phyloP scores from a whole-genome alignment of 1,284 basidiomycete genomes.

The Termitomyces sp. region DNA sequence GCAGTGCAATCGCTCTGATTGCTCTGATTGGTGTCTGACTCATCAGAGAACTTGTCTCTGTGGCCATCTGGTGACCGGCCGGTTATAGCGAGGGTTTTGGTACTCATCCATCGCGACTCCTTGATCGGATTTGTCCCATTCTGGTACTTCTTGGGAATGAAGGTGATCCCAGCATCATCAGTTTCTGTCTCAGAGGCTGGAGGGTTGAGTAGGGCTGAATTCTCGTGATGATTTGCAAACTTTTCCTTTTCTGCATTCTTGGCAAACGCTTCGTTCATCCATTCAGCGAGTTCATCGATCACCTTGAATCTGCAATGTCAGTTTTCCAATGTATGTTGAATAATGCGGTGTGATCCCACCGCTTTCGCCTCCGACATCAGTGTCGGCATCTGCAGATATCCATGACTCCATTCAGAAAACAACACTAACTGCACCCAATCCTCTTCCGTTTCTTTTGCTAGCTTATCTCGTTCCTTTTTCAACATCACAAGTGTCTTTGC shows the following conservation, averaged over 20 bases:
- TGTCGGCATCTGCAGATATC: conserved; percentile 90
- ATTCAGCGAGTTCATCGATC: conserved; percentile 86
- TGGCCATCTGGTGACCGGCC: background rate
- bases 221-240: background rate
- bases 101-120: background rate
- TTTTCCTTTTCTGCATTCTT: conserved; percentile 12
- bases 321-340: background rate
- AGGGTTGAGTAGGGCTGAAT: background rate
- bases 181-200: conserved; percentile 51
- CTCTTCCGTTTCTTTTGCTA: conserved; percentile 72
- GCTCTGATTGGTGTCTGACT: conserved; percentile 7
- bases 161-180: conserved; percentile 64
- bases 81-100: background rate
- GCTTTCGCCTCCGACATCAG: conserved; percentile 80
- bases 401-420: conserved; percentile 89
- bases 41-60: conserved; percentile 6
- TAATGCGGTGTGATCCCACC: conserved; percentile 30
- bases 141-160: conserved; percentile 56
- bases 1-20: conserved; percentile 9
- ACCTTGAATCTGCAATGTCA: conserved; percentile 32
- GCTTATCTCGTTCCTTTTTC: conserved; percentile 52
- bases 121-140: conserved; percentile 3
- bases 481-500: conserved; percentile 37
- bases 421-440: conserved; percentile 95
- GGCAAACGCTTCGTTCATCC: conserved; percentile 80